Evolutionary conservation across 2,329 filamentous ascomycete genomes (phyloP).

Genomic region (Torrubiella hemipterigena): DNA sequence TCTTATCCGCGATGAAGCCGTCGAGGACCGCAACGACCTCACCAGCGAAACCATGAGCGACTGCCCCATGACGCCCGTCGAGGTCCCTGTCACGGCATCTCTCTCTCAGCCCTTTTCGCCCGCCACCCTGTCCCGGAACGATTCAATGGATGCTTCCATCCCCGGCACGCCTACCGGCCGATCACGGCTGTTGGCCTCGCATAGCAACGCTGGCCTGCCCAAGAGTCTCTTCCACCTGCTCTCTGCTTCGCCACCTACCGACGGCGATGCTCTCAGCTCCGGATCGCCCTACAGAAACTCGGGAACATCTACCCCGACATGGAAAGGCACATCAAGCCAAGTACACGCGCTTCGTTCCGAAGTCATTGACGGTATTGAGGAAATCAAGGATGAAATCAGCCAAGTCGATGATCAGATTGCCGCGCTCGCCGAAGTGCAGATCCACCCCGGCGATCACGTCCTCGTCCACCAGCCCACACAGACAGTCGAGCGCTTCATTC

Average conservation of each 20-base stretch:
- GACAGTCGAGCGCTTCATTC: slow-evolving; percentile 80
- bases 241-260: slow-evolving; percentile 51
- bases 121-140: slow-evolving; percentile 21
- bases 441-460: slow-evolving; percentile 86
- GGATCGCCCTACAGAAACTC: slow-evolving; percentile 36
- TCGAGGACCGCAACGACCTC: slow-evolving; percentile 60
- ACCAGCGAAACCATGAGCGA: slow-evolving; percentile 49
- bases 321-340: slow-evolving; percentile 25
- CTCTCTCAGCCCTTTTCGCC: slow-evolving; percentile 19
- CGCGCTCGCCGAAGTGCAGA: slow-evolving; percentile 76
- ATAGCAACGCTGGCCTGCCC: slow-evolving; percentile 51
- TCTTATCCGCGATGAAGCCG: slow-evolving; percentile 81
- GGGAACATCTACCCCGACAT: slow-evolving; percentile 36
- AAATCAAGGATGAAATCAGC: slow-evolving; percentile 90
- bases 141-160: slow-evolving; percentile 15
- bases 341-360: slow-evolving; percentile 71
- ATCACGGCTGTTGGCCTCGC: slow-evolving; percentile 40
- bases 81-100: slow-evolving; percentile 21
- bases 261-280: slow-evolving; percentile 18
- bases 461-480: slow-evolving; percentile 77
- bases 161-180: slow-evolving; percentile 24
- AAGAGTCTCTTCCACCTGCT: slow-evolving; percentile 85
- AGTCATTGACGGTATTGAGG: slow-evolving; percentile 85
- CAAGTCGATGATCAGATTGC: slow-evolving; percentile 92
- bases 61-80: slow-evolving; percentile 22